A percentile compares a stretch with the other conserved stretches of the same genome.
Evolutionary conservation across 148 eudicot genomes (phyloP).

Genomic region (Cornus florida): DNA sequence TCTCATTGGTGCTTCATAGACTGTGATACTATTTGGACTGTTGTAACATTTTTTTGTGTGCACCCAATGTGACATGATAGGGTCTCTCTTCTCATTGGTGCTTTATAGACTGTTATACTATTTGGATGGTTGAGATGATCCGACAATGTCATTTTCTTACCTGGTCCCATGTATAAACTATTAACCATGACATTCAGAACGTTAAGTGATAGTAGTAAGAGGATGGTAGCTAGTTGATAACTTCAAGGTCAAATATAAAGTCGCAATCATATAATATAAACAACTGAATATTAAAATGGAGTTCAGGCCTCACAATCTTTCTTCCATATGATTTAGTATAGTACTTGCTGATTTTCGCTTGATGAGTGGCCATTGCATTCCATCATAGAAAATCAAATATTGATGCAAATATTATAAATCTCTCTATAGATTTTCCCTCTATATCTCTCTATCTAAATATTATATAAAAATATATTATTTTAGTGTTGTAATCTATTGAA

Average conservation of each 20-base stretch:
- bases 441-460: neutral
- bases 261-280: neutral
- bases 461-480: too few relatives aligned
- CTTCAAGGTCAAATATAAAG: conserved; percentile 13
- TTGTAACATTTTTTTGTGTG: too few relatives aligned
- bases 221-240: neutral
- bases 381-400: neutral
- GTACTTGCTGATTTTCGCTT: too few relatives aligned
- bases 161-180: neutral
- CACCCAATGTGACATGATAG: too few relatives aligned
- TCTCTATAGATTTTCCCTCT: neutral
- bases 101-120: too few relatives aligned
- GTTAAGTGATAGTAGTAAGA: too few relatives aligned
- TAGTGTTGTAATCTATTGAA: too few relatives aligned
- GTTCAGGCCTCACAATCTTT: neutral
- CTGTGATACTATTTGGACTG: too few relatives aligned
- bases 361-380: neutral
- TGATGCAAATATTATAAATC: neutral
- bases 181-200: neutral
- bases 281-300: neutral
- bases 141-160: neutral
- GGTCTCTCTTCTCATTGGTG: too few relatives aligned
- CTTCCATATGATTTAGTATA: too few relatives aligned
- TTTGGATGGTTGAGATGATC: too few relatives aligned
- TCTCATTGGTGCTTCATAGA: too few relatives aligned